Conservation (phyloP, 371 early-diverging fungal species). For the Mortierella sp. region DNA sequence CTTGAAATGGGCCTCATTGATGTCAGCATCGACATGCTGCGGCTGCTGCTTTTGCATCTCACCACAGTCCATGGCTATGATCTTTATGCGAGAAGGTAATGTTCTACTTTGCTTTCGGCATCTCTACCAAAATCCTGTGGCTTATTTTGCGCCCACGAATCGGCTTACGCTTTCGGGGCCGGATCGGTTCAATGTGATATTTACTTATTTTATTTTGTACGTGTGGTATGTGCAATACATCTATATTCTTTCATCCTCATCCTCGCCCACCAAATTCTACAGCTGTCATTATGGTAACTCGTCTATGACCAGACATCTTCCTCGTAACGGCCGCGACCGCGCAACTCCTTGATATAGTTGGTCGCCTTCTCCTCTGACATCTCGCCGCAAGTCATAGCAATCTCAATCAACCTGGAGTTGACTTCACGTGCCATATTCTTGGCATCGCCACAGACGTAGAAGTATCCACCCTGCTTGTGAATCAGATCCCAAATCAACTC, state of each 20-base stretch:
- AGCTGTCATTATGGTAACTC: too few relatives aligned
- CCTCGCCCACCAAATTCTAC: neutral
- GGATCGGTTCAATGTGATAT: conserved; percentile 4
- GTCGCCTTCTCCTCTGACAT: conserved; percentile 77
- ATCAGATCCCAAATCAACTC: conserved; percentile 82
- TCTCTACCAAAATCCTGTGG: neutral
- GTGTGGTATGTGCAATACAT: neutral
- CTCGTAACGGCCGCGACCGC: conserved; percentile 86
- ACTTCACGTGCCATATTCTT: conserved; percentile 97
- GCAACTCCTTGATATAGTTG: conserved; percentile 86
- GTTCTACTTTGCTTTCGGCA: neutral
- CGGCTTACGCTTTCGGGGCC: neutral
- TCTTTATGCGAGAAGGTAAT: neutral
- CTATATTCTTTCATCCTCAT: neutral
- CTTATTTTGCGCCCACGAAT: neutral
- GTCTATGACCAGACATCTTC: conserved; percentile 95
- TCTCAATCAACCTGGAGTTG: conserved; percentile 71
- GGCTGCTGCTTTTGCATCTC: conserved; percentile 7
- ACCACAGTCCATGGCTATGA: neutral
- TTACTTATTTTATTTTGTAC: neutral
- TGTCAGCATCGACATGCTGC: conserved; percentile 5
- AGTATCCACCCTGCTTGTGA: conserved; percentile 76
- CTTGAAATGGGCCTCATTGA: conserved; percentile 1
- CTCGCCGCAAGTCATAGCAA: conserved; percentile 79
- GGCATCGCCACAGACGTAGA: conserved; percentile 97